Evolutionary conservation across 2,329 filamentous ascomycete species (phyloP), one percentile per base, ranked within the genome.

Genomic region (Talaromyces sp.): DNA sequence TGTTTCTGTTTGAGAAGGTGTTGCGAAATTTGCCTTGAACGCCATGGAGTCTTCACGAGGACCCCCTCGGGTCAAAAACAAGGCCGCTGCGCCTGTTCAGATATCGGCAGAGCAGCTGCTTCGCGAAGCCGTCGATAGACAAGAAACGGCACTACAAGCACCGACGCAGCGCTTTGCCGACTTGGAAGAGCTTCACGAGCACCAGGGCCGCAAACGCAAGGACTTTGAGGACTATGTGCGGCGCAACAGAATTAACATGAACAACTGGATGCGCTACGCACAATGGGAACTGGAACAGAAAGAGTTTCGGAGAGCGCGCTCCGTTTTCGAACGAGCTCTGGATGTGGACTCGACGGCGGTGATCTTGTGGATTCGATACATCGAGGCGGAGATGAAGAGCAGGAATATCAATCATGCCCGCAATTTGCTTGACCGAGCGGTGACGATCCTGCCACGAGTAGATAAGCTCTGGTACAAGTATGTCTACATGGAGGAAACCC

Each of bases 401-500:
- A 83, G 93, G 67, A 96, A 96, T 74, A 97, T 99, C 81, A 96
- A 96, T 75, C 94, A 98, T 83, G 93, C 95, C 36, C 84, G 95
- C 62, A 99, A 99, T 74, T 78, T 99, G 57, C 85, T 99, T 58
- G 95, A 99, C 75, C 89, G 95, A 60, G 93, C 95, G n/a, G 91
- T 98, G 59, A 92, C 92, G 0, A 91, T 96, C 61, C 81, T 97
- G 44, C 95, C 95, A 5, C 84, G 95, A 61, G 86, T 98, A 47
- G 92, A 98, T 75, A 98, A 98, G 82, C 81, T 99, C 36, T 99
- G 95, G 95, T 99, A 96, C 82, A 98, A 98, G 76, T 99, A 97
- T 81, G 92, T 96, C 30, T 96, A 96, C 75, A 96, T 96, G 89
- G 94, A 98, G 80, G 95, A 99, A 83, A 98, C 94, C 78, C 84